Evolutionary conservation across 805 yeast species (phyloP).

Genomic region (Yarrowia porcina): DNA sequence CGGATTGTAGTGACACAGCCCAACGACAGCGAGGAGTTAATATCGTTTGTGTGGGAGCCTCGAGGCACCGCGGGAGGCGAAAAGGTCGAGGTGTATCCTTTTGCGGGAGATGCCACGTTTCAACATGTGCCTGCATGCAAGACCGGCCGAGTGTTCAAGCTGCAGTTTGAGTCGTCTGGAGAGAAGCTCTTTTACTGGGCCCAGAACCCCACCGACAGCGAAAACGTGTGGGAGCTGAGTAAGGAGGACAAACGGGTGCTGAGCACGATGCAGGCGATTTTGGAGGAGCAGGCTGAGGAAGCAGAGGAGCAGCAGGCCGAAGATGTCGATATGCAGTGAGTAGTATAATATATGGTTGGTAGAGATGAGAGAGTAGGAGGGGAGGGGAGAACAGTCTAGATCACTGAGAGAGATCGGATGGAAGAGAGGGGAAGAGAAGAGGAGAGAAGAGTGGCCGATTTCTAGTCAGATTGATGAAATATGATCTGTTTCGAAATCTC

Average conservation of each 20-base stretch:
- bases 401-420: no score
- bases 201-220: constrained; percentile 66
- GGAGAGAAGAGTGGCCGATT: no score
- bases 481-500: no score
- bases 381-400: no score
- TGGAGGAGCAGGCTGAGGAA: constrained; percentile 39
- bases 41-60: constrained; percentile 70
- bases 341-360: constrained; percentile 24
- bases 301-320: constrained; percentile 37
- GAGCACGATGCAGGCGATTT: constrained; percentile 43
- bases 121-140: constrained; percentile 63
- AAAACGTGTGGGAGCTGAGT: constrained; percentile 53
- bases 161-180: constrained; percentile 61
- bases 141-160: constrained; percentile 73
- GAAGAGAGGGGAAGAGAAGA: no score
- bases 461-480: no score
- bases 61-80: constrained; percentile 47
- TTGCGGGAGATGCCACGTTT: constrained; percentile 85
- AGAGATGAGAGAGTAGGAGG: background rate
- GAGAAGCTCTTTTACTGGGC: constrained; percentile 63
- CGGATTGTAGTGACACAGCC: constrained; percentile 56
- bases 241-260: constrained; percentile 55
- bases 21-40: constrained; percentile 69
- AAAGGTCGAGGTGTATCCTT: constrained; percentile 56
- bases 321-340: constrained; percentile 29